Conservation (phyloP, 495 filamentous ascomycete genomes). For the Aspergillus mulundensis region DNA sequence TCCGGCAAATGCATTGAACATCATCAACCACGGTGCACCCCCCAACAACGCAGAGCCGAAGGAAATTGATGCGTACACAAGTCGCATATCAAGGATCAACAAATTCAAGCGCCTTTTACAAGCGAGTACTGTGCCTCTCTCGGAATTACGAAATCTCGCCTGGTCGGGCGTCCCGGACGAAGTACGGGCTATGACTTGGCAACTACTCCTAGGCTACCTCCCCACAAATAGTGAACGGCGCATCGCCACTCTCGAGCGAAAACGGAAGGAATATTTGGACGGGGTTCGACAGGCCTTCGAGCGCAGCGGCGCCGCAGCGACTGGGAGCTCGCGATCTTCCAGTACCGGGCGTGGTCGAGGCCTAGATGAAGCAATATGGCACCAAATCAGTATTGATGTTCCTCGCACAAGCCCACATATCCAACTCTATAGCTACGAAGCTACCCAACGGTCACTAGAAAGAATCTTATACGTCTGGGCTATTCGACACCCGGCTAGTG, state of each 20-base stretch:
- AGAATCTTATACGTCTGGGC: conserved; percentile 97
- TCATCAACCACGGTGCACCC: conserved; percentile 80
- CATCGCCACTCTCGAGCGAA: conserved; percentile 85
- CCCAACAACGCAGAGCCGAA: conserved; percentile 73
- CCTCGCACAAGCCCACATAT: conserved; percentile 96
- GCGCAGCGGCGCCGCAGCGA: conserved; percentile 46
- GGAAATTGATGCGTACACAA: conserved; percentile 80
- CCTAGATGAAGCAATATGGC: conserved; percentile 93
- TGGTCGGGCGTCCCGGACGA: conserved; percentile 95
- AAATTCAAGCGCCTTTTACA: conserved; percentile 97
- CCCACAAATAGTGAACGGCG: conserved; percentile 90
- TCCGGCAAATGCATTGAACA: conserved; percentile 90
- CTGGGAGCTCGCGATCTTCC: conserved; percentile 31
- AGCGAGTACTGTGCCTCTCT: conserved; percentile 77
- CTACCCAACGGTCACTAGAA: conserved; percentile 88
- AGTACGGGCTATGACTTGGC: conserved; percentile 97
- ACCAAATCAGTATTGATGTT: conserved; percentile 98
- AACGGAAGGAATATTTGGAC: conserved; percentile 95
- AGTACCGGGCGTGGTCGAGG: conserved; percentile 58
- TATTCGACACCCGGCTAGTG: conserved; percentile 91
- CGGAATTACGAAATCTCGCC: conserved; percentile 76
- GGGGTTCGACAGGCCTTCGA: conserved; percentile 95
- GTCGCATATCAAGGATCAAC: conserved; percentile 90
- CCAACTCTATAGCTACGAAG: conserved; percentile 89
- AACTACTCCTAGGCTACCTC: conserved; percentile 89